These are phyloP conservation scores for Boletus edulis DNA, from an alignment of 768 basidiomycete species.

Conservation along the genomic window DNA sequence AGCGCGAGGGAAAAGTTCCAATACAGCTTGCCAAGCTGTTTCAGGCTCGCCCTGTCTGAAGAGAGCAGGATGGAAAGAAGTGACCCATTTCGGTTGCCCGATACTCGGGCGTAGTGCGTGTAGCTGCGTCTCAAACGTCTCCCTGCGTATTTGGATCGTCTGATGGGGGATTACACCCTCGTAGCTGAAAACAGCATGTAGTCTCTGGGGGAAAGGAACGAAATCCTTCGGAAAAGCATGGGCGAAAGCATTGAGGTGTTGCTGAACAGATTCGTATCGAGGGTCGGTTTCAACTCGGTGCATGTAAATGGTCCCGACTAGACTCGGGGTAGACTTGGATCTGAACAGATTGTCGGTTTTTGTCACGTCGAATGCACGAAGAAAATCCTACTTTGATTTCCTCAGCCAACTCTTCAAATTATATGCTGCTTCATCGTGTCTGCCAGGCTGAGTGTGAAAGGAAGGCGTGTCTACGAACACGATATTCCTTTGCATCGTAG, in stretches of 20 bases:
- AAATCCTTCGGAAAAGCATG: slow-evolving; percentile 2
- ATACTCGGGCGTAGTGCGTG: background rate
- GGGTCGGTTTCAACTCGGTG: slow-evolving; percentile 8
- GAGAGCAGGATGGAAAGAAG: background rate
- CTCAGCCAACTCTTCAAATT: slow-evolving; percentile 8
- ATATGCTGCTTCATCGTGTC: background rate
- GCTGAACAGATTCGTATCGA: background rate
- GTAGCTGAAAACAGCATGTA: slow-evolving; percentile 11
- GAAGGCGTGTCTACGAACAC: slow-evolving; percentile 26
- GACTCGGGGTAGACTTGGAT: background rate
- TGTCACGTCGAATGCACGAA: background rate
- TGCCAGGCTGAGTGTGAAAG: background rate
- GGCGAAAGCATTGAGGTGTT: slow-evolving; percentile 9
- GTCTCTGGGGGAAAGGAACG: background rate
- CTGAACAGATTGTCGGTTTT: background rate
- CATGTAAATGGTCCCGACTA: slow-evolving; percentile 15
- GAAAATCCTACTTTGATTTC: background rate
- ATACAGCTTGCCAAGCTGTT: slow-evolving; percentile 12
- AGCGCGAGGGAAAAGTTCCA: slow-evolving; percentile 2
- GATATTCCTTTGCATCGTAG: background rate
- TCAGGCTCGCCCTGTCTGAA: background rate
- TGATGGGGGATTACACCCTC: fast-evolving
- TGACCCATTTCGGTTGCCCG: background rate
- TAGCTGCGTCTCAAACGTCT: background rate
- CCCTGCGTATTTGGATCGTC: background rate